A percentile compares a stretch with the other conserved stretches of the same genome.
Evolutionary conservation across 306 rosid genomes (phyloP).

Genomic region (Pueraria montana): DNA sequence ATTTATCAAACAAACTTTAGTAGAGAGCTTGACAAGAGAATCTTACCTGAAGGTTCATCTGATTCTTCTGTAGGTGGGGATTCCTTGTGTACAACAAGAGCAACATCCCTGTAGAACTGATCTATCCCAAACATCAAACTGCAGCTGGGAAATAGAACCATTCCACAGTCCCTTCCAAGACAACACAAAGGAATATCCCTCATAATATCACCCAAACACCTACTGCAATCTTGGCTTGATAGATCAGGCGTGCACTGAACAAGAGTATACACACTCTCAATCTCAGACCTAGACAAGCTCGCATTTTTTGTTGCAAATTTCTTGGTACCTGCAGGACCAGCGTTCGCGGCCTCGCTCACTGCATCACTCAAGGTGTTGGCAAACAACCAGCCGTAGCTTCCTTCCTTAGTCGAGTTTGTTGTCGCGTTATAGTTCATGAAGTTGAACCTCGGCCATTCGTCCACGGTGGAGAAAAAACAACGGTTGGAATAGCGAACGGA

Average conservation of each 20-base stretch:
- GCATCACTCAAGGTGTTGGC: conserved; percentile 22
- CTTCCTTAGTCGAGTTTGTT: neutral
- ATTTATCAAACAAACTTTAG: too few relatives aligned
- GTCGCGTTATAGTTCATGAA: neutral
- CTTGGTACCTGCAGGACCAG: neutral
- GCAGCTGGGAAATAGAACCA: conserved; percentile 45
- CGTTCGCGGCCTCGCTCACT: neutral
- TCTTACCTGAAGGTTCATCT: neutral
- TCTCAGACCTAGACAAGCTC: neutral
- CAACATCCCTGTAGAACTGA: conserved; percentile 6
- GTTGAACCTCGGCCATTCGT: conserved; percentile 19
- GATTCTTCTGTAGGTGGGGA: neutral
- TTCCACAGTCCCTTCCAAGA: conserved; percentile 29
- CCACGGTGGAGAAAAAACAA: conserved; percentile 25
- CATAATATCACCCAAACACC: conserved; percentile 43
- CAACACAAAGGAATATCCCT: conserved; percentile 12
- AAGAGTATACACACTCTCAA: conserved; percentile 19
- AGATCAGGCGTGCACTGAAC: conserved; percentile 39
- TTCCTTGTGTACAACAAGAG: neutral
- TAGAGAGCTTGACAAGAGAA: too few relatives aligned
- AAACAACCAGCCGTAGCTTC: conserved; percentile 9
- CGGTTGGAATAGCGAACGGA: neutral
- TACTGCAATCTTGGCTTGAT: conserved; percentile 15
- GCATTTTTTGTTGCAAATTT: conserved; percentile 35
- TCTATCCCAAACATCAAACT: conserved; percentile 26